Conservation (phyloP, 768 basidiomycete species). For the Agaricus subrufescens region DNA sequence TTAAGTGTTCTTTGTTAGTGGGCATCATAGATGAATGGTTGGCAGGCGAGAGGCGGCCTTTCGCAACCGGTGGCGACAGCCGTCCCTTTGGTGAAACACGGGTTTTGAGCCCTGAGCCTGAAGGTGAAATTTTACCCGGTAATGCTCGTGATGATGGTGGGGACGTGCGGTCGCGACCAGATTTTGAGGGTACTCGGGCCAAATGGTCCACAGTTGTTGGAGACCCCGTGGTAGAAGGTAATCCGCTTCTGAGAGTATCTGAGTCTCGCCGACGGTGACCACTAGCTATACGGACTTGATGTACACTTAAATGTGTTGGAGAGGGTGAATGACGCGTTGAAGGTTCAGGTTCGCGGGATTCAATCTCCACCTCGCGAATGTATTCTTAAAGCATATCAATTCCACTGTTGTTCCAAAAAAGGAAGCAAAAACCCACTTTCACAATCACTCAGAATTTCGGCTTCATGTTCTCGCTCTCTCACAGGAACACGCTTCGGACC, state of each 20-base stretch:
- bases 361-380: conserved; percentile 32
- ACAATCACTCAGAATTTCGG: conserved; percentile 41
- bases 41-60: conserved; percentile 30
- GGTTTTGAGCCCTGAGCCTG: conserved; percentile 14
- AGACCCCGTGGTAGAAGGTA: conserved; percentile 35
- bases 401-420: not conserved
- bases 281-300: conserved; percentile 24
- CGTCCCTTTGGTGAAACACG: conserved; percentile 27
- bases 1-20: conserved; percentile 27
- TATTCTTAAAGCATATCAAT: conserved; percentile 24
- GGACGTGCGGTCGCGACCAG: conserved; percentile 17
- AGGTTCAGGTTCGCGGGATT: conserved; percentile 30
- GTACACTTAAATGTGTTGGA: conserved; percentile 23
- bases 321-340: conserved; percentile 52
- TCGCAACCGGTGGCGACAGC: conserved; percentile 17
- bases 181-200: conserved; percentile 11
- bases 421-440: conserved; percentile 28
- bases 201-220: conserved; percentile 46
- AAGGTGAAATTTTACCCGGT: conserved; percentile 19
- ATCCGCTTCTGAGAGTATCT: conserved; percentile 57
- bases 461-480: conserved; percentile 35
- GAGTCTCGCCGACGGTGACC: conserved; percentile 69
- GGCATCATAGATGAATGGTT: conserved; percentile 18
- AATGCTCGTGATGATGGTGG: conserved; percentile 15
- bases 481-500: conserved; percentile 32